These are phyloP conservation scores for Fraxinus angustifolia DNA, from an alignment of 305 asterid species.

Conservation along the genomic window DNA sequence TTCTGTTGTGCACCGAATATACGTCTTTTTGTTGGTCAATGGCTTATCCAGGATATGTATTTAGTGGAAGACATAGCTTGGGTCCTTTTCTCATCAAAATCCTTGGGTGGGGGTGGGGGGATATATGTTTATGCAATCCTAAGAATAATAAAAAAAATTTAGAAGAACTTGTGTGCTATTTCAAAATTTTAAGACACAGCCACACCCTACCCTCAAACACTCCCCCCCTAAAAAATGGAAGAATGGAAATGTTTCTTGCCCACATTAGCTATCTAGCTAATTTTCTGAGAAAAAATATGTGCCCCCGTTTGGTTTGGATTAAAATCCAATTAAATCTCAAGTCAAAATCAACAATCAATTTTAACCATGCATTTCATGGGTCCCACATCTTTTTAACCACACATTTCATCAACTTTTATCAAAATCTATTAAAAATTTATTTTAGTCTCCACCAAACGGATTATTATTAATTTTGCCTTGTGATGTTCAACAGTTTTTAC, in stretches of 20 bases:
- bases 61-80: not conserved
- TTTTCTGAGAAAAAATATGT: not conserved
- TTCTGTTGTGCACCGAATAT: not conserved
- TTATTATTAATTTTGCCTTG: not conserved
- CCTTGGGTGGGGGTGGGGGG: not conserved
- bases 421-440: too few relatives aligned
- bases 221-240: not conserved
- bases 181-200: not conserved
- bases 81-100: not conserved
- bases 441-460: not conserved
- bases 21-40: not conserved
- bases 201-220: not conserved
- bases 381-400: not conserved
- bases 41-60: not conserved
- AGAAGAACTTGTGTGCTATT: not conserved
- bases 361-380: not conserved
- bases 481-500: not conserved
- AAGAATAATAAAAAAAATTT: not conserved
- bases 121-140: not conserved
- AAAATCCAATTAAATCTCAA: not conserved
- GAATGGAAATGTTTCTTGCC: not conserved
- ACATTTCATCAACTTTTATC: not conserved
- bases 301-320: not conserved
- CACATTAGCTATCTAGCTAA: not conserved
- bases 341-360: not conserved